phyloP scores from a whole-genome alignment of 2,329 filamentous ascomycete genomes.

The Zopfia rhizophila region DNA sequence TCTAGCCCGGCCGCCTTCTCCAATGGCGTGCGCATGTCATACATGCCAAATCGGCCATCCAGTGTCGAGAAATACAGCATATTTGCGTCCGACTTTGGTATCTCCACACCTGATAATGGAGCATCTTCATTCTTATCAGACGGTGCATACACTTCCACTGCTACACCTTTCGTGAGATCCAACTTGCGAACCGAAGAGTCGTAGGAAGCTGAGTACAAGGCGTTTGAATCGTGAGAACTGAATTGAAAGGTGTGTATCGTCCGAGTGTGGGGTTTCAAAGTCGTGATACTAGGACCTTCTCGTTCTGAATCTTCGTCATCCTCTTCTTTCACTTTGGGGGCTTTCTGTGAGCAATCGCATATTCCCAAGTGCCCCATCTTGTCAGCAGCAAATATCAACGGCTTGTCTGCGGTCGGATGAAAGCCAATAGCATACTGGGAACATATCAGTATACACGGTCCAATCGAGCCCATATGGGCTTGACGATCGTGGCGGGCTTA shows the following conservation, averaged over 20 bases:
- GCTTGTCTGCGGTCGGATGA: constrained; percentile 86
- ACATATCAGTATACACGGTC: too few species aligned
- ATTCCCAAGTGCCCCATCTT: constrained; percentile 92
- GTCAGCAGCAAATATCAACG: constrained; percentile 91
- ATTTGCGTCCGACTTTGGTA: constrained; percentile 75
- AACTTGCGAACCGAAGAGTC: constrained; percentile 91
- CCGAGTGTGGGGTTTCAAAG: constrained; percentile 87
- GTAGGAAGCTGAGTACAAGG: constrained; percentile 87
- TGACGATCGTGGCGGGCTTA: too few species aligned
- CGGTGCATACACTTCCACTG: constrained; percentile 84
- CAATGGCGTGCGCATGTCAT: constrained; percentile 75
- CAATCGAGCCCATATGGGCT: too few species aligned
- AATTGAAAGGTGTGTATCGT: constrained; percentile 90
- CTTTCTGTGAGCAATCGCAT: constrained; percentile 84
- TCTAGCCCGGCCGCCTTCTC: constrained; percentile 63
- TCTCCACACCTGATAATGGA: constrained; percentile 85
- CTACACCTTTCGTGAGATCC: constrained; percentile 82
- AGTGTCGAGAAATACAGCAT: constrained; percentile 88
- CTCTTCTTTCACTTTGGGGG: constrained; percentile 62
- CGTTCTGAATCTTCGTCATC: constrained; percentile 73
- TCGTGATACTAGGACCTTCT: constrained; percentile 81
- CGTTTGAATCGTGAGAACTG: constrained; percentile 75
- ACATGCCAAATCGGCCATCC: constrained; percentile 79
- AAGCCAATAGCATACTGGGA: constrained; percentile 81
- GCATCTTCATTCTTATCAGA: constrained; percentile 74